A percentile compares a stretch with the other conserved stretches of the same genome.
phyloP scores from a whole-genome alignment of 305 asterid genomes.

The Lippia alba region DNA sequence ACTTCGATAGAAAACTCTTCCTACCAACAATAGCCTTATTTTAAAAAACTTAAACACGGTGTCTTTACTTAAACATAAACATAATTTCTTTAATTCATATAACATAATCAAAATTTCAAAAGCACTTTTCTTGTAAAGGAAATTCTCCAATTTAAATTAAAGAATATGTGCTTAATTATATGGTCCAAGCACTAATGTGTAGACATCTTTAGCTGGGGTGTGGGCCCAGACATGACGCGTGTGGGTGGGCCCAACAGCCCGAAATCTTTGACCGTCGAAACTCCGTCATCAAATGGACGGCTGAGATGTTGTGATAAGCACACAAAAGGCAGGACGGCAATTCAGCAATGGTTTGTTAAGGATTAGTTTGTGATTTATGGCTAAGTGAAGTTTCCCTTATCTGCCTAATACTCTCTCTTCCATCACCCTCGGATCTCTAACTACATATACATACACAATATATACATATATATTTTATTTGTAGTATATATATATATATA shows the following conservation, averaged over 20 bases:
- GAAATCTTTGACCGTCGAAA: conserved; percentile 37
- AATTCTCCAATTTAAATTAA: neutral
- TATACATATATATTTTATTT: too few species aligned
- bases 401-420: conserved; percentile 33
- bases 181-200: conserved; percentile 19
- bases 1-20: too few species aligned
- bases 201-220: neutral
- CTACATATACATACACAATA: neutral
- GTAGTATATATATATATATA: neutral
- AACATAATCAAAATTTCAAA: neutral
- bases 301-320: conserved; percentile 30
- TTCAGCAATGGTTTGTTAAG: conserved; percentile 36
- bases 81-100: too few species aligned
- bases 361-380: conserved; percentile 13
- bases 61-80: too few species aligned
- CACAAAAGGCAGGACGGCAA: conserved; percentile 40
- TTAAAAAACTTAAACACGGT: too few species aligned
- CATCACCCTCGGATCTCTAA: conserved; percentile 44
- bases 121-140: neutral
- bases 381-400: neutral
- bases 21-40: too few species aligned
- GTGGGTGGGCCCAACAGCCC: conserved; percentile 39
- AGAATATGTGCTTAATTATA: conserved; percentile 3
- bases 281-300: conserved; percentile 34
- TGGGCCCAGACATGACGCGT: conserved; percentile 27